phyloP scores from a whole-genome alignment of 73 alveolate genomes.

The Blepharisma stoltei region DNA sequence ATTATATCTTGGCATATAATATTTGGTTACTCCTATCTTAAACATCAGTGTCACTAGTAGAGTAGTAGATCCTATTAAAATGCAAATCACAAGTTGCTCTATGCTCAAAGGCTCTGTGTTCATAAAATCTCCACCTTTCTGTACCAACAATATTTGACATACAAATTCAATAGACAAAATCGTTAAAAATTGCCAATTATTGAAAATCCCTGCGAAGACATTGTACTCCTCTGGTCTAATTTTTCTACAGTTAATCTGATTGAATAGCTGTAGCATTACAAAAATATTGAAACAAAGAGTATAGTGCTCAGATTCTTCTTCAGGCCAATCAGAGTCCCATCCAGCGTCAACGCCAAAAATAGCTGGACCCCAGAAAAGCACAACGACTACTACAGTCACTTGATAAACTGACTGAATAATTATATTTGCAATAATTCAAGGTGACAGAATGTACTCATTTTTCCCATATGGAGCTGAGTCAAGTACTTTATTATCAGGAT shows the following conservation, averaged over 20 bases:
- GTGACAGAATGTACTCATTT: conserved; percentile 85
- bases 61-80: conserved; percentile 6
- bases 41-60: not conserved
- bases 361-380: conserved; percentile 55
- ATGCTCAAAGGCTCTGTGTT: conserved; percentile 7
- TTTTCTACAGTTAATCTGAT: conserved; percentile 69
- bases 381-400: conserved; percentile 59
- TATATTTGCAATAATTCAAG: conserved; percentile 86
- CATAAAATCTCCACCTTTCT: conserved; percentile 56
- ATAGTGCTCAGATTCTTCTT: conserved; percentile 42
- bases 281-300: conserved; percentile 69
- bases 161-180: conserved; percentile 36
- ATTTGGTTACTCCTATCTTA: too few species aligned
- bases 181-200: not conserved
- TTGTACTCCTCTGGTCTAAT: conserved; percentile 31
- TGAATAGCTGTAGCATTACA: conserved; percentile 64
- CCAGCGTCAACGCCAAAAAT: conserved; percentile 36
- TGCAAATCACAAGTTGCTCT: conserved; percentile 16
- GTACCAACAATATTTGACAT: conserved; percentile 61
- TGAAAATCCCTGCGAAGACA: conserved; percentile 10
- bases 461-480: conserved; percentile 76
- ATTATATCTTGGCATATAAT: too few species aligned
- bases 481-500: conserved; percentile 81
- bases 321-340: conserved; percentile 31
- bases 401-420: conserved; percentile 73